Evolutionary conservation across 2,329 filamentous ascomycete genomes (phyloP).

Genomic region (Paecilomyces variotii): DNA sequence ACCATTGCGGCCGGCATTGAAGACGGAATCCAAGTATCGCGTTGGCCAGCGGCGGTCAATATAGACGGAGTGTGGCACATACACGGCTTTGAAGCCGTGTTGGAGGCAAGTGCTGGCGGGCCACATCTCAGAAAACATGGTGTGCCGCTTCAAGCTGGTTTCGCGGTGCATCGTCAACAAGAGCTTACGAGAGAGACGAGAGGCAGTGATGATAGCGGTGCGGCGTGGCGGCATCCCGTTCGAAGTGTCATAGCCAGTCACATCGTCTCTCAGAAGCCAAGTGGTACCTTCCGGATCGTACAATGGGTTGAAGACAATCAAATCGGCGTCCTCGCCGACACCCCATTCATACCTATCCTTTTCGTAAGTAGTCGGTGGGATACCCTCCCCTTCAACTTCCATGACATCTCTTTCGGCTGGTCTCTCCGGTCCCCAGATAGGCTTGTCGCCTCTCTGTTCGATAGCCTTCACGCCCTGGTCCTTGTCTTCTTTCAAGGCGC

Average conservation of each 20-base stretch:
- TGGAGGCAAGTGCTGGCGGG: slow-evolving; percentile 79
- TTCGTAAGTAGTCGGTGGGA: slow-evolving; percentile 63
- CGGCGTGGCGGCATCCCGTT: slow-evolving; percentile 60
- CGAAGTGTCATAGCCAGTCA: slow-evolving; percentile 71
- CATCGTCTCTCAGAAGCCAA: slow-evolving; percentile 74
- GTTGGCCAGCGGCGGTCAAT: slow-evolving; percentile 81
- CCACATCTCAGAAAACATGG: slow-evolving; percentile 97
- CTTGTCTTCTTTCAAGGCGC: slow-evolving; percentile 30
- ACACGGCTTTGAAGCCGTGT: slow-evolving; percentile 88
- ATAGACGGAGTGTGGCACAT: slow-evolving; percentile 80
- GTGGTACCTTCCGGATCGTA: slow-evolving; percentile 83
- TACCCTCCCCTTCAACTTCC: slow-evolving; percentile 62
- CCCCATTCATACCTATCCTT: slow-evolving; percentile 82
- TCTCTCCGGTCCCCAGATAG: slow-evolving; percentile 77
- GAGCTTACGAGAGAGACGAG: slow-evolving; percentile 71
- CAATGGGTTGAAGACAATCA: slow-evolving; percentile 85
- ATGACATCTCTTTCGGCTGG: slow-evolving; percentile 63
- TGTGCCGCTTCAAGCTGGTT: slow-evolving; percentile 74
- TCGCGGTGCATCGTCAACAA: slow-evolving; percentile 85
- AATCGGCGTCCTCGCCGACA: slow-evolving; percentile 80
- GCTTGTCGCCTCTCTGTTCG: slow-evolving; percentile 44
- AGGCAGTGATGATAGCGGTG: slow-evolving; percentile 80
- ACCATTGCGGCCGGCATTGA: slow-evolving; percentile 72
- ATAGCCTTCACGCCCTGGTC: slow-evolving; percentile 17
- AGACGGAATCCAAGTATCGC: slow-evolving; percentile 65